phyloP scores from a whole-genome alignment of 805 yeast species.

The Metschnikowia aberdeeniae region DNA sequence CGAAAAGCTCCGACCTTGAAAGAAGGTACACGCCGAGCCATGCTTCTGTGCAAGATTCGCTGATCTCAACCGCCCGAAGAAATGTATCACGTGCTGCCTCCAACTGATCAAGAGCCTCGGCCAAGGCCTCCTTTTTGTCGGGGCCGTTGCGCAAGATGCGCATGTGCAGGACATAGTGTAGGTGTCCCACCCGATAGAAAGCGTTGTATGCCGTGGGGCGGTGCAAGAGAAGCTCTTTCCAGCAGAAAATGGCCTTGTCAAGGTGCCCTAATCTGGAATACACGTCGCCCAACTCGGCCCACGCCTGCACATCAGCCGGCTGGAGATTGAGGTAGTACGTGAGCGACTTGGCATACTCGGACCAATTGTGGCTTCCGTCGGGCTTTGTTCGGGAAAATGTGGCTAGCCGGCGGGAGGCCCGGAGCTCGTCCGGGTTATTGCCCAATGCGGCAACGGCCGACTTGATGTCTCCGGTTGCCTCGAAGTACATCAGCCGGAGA shows the following conservation, averaged over 20 bases:
- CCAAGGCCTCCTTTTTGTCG: slow-evolving; percentile 29
- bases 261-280: slow-evolving; percentile 60
- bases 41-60: slow-evolving; percentile 62
- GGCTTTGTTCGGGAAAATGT: slow-evolving; percentile 25
- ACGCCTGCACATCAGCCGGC: slow-evolving; percentile 73
- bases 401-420: slow-evolving; percentile 34
- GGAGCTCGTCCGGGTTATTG: slow-evolving; percentile 31
- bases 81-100: slow-evolving; percentile 44
- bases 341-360: slow-evolving; percentile 51
- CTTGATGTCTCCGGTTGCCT: slow-evolving; percentile 44
- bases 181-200: slow-evolving; percentile 56
- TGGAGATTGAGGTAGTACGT: slow-evolving; percentile 52
- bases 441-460: slow-evolving; percentile 28
- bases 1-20: slow-evolving; percentile 7
- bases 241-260: slow-evolving; percentile 61
- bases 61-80: slow-evolving; percentile 71
- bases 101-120: slow-evolving; percentile 23
- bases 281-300: slow-evolving; percentile 73
- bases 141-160: slow-evolving; percentile 11
- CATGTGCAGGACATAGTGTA: slow-evolving; percentile 29
- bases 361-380: slow-evolving; percentile 18
- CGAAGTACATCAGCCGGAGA: slow-evolving; percentile 52
- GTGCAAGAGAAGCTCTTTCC: slow-evolving; percentile 64
- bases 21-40: slow-evolving; percentile 65
- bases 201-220: slow-evolving; percentile 68